A percentile compares a stretch with the other conserved stretches of the same genome.
These are phyloP conservation scores for Fusarium irregulare DNA, from an alignment of 2,329 filamentous ascomycete species.

Conservation along the genomic window DNA sequence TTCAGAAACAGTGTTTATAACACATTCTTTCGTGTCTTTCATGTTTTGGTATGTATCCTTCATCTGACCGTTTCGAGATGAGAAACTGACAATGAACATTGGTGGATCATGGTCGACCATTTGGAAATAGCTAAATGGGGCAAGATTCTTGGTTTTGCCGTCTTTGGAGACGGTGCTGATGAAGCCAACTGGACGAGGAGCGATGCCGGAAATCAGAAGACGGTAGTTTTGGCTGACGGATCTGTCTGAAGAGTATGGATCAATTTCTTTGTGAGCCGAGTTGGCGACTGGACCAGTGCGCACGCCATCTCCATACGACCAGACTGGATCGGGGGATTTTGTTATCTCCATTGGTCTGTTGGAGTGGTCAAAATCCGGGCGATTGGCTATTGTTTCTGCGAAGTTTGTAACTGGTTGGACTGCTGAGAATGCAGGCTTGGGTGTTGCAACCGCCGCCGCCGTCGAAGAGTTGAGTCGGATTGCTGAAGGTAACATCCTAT, in stretches of 20 bases:
- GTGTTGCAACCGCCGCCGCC: constrained; percentile 1
- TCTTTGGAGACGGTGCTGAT: constrained; percentile 66
- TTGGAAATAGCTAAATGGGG: constrained; percentile 89
- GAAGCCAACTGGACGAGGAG: constrained; percentile 80
- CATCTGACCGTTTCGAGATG: constrained; percentile 58
- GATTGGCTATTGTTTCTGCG: constrained; percentile 35
- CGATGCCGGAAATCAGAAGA: constrained; percentile 80
- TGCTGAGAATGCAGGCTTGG: constrained; percentile 38
- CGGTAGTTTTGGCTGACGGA: constrained; percentile 83
- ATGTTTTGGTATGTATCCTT: constrained; percentile 87
- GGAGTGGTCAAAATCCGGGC: constrained; percentile 43
- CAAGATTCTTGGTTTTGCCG: constrained; percentile 75
- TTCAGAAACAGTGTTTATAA: constrained; percentile 89
- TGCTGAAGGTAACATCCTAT: neutral
- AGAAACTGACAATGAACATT: constrained; percentile 74
- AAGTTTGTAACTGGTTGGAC: constrained; percentile 42
- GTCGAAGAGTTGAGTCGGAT: constrained; percentile 27
- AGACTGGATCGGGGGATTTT: constrained; percentile 56
- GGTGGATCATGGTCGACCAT: constrained; percentile 88
- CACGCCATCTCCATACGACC: constrained; percentile 58
- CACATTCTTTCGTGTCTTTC: constrained; percentile 76
- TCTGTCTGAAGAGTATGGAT: constrained; percentile 79
- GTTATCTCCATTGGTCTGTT: constrained; percentile 41
- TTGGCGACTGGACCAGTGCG: constrained; percentile 20
- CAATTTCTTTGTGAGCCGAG: constrained; percentile 74